These are phyloP conservation scores for Jamesozyma spencerorum DNA, from an alignment of 805 yeast species.

Conservation along the genomic window DNA sequence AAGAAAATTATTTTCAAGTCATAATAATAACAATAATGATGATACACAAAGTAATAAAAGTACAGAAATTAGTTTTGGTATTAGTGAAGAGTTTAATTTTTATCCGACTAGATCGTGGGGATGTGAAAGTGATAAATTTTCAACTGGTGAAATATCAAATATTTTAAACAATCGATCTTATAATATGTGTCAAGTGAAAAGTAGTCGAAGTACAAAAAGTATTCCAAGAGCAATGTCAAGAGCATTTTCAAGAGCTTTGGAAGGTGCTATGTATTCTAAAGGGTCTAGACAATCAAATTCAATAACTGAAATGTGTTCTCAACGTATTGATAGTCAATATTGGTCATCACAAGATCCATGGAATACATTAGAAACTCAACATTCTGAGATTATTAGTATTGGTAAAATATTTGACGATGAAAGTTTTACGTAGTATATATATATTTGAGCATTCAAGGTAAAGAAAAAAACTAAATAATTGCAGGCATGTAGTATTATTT, in stretches of 20 bases:
- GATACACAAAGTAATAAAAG: no score
- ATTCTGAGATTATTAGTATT: slow-evolving; percentile 10
- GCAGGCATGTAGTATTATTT: no score
- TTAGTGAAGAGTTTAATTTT: no score
- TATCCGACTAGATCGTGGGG: no score
- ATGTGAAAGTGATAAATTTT: no score
- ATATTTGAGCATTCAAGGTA: no score
- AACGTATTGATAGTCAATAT: neutral
- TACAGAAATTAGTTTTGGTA: no score
- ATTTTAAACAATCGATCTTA: no score
- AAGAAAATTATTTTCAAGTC: neutral
- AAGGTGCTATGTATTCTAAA: slow-evolving; percentile 1
- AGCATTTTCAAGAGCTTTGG: slow-evolving; percentile 3
- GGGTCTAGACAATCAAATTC: neutral
- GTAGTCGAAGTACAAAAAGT: neutral
- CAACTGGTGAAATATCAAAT: no score
- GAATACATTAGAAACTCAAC: slow-evolving; percentile 5
- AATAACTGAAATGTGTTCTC: neutral
- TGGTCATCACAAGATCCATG: neutral
- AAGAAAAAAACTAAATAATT: no score
- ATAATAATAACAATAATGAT: neutral
- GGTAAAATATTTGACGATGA: slow-evolving; percentile 20
- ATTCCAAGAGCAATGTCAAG: slow-evolving; percentile 1
- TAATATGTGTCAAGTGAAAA: neutral
- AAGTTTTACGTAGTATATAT: slow-evolving; percentile 6